Evolutionary conservation across 2,329 filamentous ascomycete species (phyloP).

Genomic region (Helotiales sp.): DNA sequence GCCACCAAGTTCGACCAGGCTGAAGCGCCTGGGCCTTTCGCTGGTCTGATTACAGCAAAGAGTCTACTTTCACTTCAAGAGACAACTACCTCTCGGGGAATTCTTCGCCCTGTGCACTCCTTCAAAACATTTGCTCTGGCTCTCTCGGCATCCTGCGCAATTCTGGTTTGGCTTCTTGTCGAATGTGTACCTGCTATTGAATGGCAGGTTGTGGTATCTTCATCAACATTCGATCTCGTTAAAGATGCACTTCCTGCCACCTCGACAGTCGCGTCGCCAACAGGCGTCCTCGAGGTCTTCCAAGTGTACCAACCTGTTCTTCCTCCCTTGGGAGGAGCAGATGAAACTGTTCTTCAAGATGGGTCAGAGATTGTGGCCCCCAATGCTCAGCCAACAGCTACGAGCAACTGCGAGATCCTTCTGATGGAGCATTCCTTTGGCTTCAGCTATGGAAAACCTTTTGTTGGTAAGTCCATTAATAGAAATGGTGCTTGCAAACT

Average conservation of each 20-base stretch:
- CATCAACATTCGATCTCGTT: slow-evolving; percentile 26
- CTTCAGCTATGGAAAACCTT: slow-evolving; percentile 74
- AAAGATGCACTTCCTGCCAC: slow-evolving; percentile 33
- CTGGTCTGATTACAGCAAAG: not conserved
- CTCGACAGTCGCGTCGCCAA: slow-evolving; percentile 35
- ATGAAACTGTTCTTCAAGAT: slow-evolving; percentile 43
- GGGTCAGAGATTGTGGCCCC: slow-evolving; percentile 34
- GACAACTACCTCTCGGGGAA: not conserved
- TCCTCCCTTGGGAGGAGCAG: slow-evolving; percentile 51
- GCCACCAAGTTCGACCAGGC: not conserved
- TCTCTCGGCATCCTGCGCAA: slow-evolving; percentile 16
- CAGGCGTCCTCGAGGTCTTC: slow-evolving; percentile 62
- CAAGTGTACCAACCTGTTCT: slow-evolving; percentile 72
- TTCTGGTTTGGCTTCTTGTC: slow-evolving; percentile 20
- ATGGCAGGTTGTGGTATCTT: not conserved
- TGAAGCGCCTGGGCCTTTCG: not conserved
- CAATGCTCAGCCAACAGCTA: slow-evolving; percentile 34
- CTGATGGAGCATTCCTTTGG: slow-evolving; percentile 75
- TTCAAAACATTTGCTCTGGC: slow-evolving; percentile 9
- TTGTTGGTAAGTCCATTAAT: slow-evolving; percentile 60
- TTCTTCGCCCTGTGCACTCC: not conserved
- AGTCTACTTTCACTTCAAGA: not conserved
- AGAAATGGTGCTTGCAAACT: not conserved
- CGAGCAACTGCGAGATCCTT: slow-evolving; percentile 55
- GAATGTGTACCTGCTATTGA: slow-evolving; percentile 16